Evolutionary conservation across 2,329 filamentous ascomycete genomes (phyloP).

Genomic region (Fusarium oligoseptatum): DNA sequence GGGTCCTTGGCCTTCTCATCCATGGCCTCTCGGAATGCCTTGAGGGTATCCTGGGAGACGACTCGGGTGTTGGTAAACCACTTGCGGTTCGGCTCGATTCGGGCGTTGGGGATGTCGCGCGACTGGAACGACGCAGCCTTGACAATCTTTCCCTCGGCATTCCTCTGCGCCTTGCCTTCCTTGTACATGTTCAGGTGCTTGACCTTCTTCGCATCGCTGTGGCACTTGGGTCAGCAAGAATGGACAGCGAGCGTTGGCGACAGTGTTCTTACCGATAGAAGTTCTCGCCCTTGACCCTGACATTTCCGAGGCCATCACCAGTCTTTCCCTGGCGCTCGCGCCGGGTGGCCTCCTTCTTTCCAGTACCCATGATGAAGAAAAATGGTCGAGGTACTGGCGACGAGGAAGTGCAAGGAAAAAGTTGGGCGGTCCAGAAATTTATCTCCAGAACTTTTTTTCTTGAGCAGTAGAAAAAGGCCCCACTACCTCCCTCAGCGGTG

Average conservation of each 20-base stretch:
- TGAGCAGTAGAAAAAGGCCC: conserved; percentile 38
- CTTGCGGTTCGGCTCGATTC: conserved; percentile 95
- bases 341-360: conserved; percentile 90
- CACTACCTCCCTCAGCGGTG: conserved; percentile 39
- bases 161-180: conserved; percentile 84
- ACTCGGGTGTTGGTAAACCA: conserved; percentile 97
- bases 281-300: conserved; percentile 96
- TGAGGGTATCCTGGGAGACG: conserved; percentile 89
- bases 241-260: background rate
- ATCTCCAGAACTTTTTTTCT: conserved; percentile 44
- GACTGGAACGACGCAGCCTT: conserved; percentile 89
- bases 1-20: conserved; percentile 91
- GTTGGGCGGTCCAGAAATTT: conserved; percentile 44
- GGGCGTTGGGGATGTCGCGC: conserved; percentile 82
- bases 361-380: conserved; percentile 77
- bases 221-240: conserved; percentile 21
- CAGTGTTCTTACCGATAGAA: conserved; percentile 80
- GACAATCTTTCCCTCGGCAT: conserved; percentile 85
- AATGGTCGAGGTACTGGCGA: conserved; percentile 38
- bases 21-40: conserved; percentile 90
- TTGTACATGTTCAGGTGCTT: conserved; percentile 92
- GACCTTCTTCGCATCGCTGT: conserved; percentile 82
- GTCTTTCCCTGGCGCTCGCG: conserved; percentile 87
- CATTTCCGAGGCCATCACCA: conserved; percentile 89
- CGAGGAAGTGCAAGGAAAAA: conserved; percentile 34